Percentiles rank a stretch among this genome's conserved stretches.
Conservation (phyloP, 2,329 filamentous ascomycete species). For the Xenoacremonium recifei region DNA sequence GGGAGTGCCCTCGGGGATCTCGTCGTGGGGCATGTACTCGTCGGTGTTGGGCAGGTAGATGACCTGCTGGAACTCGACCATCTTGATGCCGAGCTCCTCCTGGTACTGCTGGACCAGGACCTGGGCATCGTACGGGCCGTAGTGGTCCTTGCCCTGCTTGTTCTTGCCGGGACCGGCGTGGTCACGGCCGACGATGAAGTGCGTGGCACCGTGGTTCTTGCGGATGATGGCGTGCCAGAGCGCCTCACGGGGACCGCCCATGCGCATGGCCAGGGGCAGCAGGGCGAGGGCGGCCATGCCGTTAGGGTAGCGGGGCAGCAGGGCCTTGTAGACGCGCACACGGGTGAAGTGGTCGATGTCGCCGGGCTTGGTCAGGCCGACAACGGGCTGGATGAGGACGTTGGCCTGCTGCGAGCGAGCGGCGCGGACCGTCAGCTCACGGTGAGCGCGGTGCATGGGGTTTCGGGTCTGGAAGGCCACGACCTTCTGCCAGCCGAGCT, state of each 20-base stretch:
- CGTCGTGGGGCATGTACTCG: slow-evolving; percentile 91
- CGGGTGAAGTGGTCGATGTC: slow-evolving; percentile 99
- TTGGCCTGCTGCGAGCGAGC: slow-evolving; percentile 96
- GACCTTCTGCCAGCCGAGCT: slow-evolving; percentile 96
- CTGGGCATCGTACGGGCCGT: slow-evolving; percentile 97
- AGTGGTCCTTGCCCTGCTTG: slow-evolving; percentile 94
- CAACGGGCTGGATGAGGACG: slow-evolving; percentile 97
- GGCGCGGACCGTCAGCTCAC: slow-evolving; percentile 95
- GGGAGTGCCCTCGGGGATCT: slow-evolving; percentile 79
- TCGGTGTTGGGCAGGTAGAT: slow-evolving; percentile 97
- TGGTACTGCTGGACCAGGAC: slow-evolving; percentile 94
- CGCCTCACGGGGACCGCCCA: slow-evolving; percentile 96
- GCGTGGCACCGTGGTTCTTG: slow-evolving; percentile 98
- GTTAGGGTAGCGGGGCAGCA: slow-evolving; percentile 95
- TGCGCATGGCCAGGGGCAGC: slow-evolving; percentile 94
- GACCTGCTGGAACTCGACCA: slow-evolving; percentile 99
- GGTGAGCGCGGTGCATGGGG: slow-evolving; percentile 98
- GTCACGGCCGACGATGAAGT: slow-evolving; percentile 99
- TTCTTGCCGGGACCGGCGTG: slow-evolving; percentile 98
- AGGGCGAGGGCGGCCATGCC: slow-evolving; percentile 98
- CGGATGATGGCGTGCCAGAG: slow-evolving; percentile 99
- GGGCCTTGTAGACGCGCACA: slow-evolving; percentile 96
- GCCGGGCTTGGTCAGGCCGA: slow-evolving; percentile 96
- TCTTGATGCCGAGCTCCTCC: slow-evolving; percentile 95
- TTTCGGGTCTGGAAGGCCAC: slow-evolving; percentile 99